These are phyloP conservation scores for Kondoa malvinella DNA, from an alignment of 768 basidiomycete genomes.

Conservation along the genomic window DNA sequence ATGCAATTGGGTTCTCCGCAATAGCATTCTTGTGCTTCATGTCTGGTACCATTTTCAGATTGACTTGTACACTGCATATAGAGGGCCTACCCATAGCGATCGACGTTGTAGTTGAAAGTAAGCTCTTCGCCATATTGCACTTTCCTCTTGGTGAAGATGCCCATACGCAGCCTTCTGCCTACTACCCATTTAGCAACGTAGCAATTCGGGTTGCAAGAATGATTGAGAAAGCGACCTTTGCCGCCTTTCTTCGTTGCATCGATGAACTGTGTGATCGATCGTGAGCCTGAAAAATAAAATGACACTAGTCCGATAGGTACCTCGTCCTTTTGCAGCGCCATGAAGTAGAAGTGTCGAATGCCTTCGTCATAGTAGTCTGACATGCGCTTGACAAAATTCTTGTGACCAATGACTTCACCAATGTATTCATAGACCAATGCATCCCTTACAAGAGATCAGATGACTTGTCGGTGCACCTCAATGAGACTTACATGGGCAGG, in stretches of 20 bases:
- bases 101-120: constrained; percentile 99
- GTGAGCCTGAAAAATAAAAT: not conserved
- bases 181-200: constrained; percentile 98
- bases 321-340: constrained; percentile 49
- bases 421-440: constrained; percentile 92
- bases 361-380: constrained; percentile 80
- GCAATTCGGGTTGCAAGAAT: constrained; percentile 93
- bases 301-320: not conserved
- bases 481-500: constrained; percentile 33
- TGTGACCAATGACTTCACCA: constrained; percentile 80
- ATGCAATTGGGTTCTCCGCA: constrained; percentile 92
- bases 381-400: constrained; percentile 83
- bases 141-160: constrained; percentile 77
- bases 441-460: constrained; percentile 38
- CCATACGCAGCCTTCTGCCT: constrained; percentile 77
- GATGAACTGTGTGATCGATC: constrained; percentile 59
- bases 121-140: constrained; percentile 22
- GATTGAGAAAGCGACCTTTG: constrained; percentile 92
- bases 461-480: not conserved
- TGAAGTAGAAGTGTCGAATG: constrained; percentile 94
- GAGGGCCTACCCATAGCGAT: constrained; percentile 78
- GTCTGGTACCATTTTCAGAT: constrained; percentile 37
- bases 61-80: not conserved
- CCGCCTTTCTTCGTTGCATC: constrained; percentile 95
- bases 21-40: constrained; percentile 84